phyloP scores from a whole-genome alignment of 768 basidiomycete species.

The Cystobasidium ongulense region DNA sequence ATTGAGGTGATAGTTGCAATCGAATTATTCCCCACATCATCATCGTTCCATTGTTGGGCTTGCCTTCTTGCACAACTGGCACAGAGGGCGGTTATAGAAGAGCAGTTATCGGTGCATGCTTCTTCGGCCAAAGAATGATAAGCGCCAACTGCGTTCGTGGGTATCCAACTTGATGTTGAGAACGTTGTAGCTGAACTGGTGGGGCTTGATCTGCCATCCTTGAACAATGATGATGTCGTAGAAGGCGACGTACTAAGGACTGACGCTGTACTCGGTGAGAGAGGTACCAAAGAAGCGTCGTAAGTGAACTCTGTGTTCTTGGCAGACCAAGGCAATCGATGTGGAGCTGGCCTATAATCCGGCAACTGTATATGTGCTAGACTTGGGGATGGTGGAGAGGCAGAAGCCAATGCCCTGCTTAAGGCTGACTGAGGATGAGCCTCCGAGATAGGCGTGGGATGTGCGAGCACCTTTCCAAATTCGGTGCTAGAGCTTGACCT shows the following conservation, averaged over 20 bases:
- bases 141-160: background rate
- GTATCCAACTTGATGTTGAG: conserved; percentile 10
- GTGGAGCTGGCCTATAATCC: background rate
- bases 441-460: background rate
- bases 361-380: background rate
- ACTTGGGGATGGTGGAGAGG: background rate
- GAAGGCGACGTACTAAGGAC: background rate
- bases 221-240: conserved; percentile 1
- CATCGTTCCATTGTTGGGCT: background rate
- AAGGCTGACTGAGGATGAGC: conserved; percentile 8
- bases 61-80: conserved; percentile 15
- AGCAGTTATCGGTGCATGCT: conserved; percentile 27
- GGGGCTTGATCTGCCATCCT: conserved; percentile 11
- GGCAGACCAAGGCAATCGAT: conserved; percentile 4
- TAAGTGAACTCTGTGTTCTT: background rate
- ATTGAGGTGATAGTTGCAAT: background rate
- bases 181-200: conserved; percentile 14
- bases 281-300: background rate
- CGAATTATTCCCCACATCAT: background rate
- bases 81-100: conserved; percentile 24
- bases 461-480: no score
- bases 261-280: background rate
- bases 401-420: background rate
- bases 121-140: background rate
- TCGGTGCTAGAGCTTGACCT: no score